Percentiles rank a stretch among this genome's conserved stretches.
Conservation (phyloP, 495 filamentous ascomycete species). For the Penicillium egyptiacum region DNA sequence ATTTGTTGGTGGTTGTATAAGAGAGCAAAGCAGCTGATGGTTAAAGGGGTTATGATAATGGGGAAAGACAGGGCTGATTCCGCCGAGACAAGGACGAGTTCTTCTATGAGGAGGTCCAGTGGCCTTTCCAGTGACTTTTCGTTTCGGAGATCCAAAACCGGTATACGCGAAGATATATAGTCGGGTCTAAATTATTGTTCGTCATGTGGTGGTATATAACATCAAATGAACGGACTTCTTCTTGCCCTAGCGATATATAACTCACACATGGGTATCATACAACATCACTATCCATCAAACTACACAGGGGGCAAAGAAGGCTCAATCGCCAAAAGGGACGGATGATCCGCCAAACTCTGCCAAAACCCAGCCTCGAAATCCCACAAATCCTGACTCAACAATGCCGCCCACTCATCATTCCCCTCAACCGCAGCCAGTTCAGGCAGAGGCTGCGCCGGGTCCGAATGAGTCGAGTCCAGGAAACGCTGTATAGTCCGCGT, state of each 20-base stretch:
- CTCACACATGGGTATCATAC: conserved; percentile 4
- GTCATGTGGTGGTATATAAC: not conserved
- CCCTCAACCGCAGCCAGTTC: conserved; percentile 17
- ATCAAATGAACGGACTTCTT: not conserved
- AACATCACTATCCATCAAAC: not conserved
- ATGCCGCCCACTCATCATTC: conserved; percentile 30
- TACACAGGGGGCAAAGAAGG: conserved; percentile 21
- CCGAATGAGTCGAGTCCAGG: conserved; percentile 32
- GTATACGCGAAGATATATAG: too few species aligned
- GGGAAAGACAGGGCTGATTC: too few species aligned
- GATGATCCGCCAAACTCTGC: conserved; percentile 36
- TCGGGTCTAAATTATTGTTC: too few species aligned
- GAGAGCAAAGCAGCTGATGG: too few species aligned
- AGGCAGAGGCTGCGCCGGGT: conserved; percentile 8
- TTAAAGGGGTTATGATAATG: too few species aligned
- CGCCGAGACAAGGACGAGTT: too few species aligned
- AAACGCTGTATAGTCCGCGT: conserved; percentile 35
- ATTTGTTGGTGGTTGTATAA: too few species aligned
- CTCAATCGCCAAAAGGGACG: conserved; percentile 30
- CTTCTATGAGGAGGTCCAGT: too few species aligned
- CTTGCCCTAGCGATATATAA: not conserved
- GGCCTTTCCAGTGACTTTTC: too few species aligned
- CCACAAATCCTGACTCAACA: conserved; percentile 35
- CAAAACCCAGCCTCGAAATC: conserved; percentile 37
- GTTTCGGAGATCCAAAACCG: too few species aligned